These are phyloP conservation scores for Diaporthe destruens DNA, from an alignment of 2,329 filamentous ascomycete genomes.

Conservation along the genomic window DNA sequence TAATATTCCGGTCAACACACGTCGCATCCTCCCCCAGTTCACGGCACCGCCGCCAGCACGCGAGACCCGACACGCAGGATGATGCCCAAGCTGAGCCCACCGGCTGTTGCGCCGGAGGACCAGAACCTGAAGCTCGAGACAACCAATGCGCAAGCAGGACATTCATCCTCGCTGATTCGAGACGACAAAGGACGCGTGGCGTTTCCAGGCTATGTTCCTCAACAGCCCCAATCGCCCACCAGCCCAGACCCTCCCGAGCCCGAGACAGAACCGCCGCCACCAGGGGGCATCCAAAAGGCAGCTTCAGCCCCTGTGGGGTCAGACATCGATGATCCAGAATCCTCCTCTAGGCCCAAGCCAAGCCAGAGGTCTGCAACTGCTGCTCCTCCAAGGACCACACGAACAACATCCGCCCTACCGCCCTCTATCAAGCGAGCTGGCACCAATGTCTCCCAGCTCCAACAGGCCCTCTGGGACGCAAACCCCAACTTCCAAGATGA, in stretches of 20 bases:
- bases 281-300: constrained; percentile 36
- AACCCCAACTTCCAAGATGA: constrained; percentile 42
- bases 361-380: constrained; percentile 46
- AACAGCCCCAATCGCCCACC: constrained; percentile 44
- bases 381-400: constrained; percentile 35
- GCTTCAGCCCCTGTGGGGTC: constrained; percentile 38
- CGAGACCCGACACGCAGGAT: constrained; percentile 18
- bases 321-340: neutral
- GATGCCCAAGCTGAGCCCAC: constrained; percentile 30
- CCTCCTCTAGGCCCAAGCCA: constrained; percentile 40
- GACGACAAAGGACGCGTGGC: constrained; percentile 49
- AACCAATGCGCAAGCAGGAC: constrained; percentile 45
- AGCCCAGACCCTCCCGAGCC: neutral
- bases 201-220: constrained; percentile 52
- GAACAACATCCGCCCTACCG: constrained; percentile 42
- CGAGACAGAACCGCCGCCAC: neutral
- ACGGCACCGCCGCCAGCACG: constrained; percentile 7
- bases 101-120: constrained; percentile 12
- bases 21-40: neutral
- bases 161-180: constrained; percentile 48
- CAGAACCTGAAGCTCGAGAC: constrained; percentile 48
- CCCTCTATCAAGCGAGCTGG: constrained; percentile 45
- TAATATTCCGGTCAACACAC: neutral
- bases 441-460: constrained; percentile 48
- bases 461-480: constrained; percentile 46